A percentile compares a stretch with the other conserved stretches of the same genome.
Evolutionary conservation across 2,329 filamentous ascomycete species (phyloP).

Genomic region (Colletotrichum sp.): DNA sequence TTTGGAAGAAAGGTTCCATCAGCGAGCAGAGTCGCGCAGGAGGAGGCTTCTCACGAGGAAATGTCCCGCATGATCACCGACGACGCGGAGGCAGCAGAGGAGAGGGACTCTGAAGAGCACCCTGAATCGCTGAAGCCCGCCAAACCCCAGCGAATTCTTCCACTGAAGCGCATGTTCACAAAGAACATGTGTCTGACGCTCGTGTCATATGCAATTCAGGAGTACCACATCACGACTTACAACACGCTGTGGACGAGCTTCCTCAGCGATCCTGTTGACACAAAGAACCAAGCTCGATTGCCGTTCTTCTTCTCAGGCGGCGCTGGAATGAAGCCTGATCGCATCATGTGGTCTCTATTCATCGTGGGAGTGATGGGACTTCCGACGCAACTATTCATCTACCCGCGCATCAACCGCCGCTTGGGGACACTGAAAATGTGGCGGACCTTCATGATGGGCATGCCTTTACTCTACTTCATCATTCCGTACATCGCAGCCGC

Average conservation of each 20-base stretch:
- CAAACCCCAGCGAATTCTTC: neutral
- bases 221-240: neutral
- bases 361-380: neutral
- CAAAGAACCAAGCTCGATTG: neutral
- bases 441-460: neutral
- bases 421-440: slow-evolving; percentile 4
- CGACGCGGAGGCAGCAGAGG: neutral
- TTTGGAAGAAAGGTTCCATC: neutral
- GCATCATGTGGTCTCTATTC: neutral
- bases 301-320: neutral
- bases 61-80: neutral
- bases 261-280: neutral
- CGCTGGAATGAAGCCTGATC: neutral
- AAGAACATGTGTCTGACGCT: neutral
- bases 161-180: neutral
- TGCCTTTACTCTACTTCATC: neutral
- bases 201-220: neutral
- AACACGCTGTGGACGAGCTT: slow-evolving; percentile 1
- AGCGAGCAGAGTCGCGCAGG: neutral
- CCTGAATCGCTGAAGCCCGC: neutral
- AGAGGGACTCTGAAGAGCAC: neutral
- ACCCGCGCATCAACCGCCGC: neutral
- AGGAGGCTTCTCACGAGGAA: neutral
- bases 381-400: neutral
- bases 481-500: slow-evolving; percentile 1